Evolutionary conservation across 2,329 filamentous ascomycete genomes (phyloP).

Genomic region (Truncatella angustata): DNA sequence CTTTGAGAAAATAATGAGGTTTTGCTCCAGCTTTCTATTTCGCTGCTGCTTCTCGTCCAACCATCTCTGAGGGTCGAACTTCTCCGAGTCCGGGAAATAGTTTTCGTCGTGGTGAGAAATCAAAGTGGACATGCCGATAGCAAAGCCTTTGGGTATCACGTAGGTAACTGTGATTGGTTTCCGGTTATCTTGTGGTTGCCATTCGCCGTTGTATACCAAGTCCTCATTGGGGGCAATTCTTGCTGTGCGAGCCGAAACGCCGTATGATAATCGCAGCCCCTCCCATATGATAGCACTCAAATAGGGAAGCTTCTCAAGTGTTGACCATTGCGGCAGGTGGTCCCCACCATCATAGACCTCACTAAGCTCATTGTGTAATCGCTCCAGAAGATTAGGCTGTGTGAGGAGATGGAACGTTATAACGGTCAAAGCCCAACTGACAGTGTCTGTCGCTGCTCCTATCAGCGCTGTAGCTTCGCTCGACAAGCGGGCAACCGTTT

Average conservation of each 20-base stretch:
- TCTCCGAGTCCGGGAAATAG: slow-evolving; percentile 34
- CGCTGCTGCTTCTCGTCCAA: slow-evolving; percentile 29
- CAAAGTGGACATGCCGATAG: slow-evolving; percentile 36
- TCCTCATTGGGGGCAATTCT: slow-evolving; percentile 28
- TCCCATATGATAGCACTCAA: slow-evolving; percentile 36
- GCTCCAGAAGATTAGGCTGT: slow-evolving; percentile 28
- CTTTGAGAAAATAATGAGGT: slow-evolving; percentile 39
- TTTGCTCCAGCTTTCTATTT: slow-evolving; percentile 32
- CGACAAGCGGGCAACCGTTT: slow-evolving; percentile 12
- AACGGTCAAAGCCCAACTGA: slow-evolving; percentile 27
- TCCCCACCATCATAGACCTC: slow-evolving; percentile 23
- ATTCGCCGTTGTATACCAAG: slow-evolving; percentile 26
- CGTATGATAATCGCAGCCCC: slow-evolving; percentile 32
- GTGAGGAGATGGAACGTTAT: slow-evolving; percentile 35
- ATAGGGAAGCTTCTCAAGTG: slow-evolving; percentile 35
- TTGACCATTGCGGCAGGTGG: slow-evolving; percentile 24
- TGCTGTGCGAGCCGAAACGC: slow-evolving; percentile 24
- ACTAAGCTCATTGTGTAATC: slow-evolving; percentile 28
- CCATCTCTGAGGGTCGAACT: slow-evolving; percentile 40
- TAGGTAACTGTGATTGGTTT: slow-evolving; percentile 20
- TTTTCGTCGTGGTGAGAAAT: slow-evolving; percentile 38
- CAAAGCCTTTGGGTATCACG: slow-evolving; percentile 34
- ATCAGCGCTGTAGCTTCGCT: slow-evolving; percentile 21
- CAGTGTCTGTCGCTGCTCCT: slow-evolving; percentile 31
- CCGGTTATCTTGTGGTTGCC: slow-evolving; percentile 14